Evolutionary conservation across 495 filamentous ascomycete genomes (phyloP).

Genomic region (Aspergillus campestris): DNA sequence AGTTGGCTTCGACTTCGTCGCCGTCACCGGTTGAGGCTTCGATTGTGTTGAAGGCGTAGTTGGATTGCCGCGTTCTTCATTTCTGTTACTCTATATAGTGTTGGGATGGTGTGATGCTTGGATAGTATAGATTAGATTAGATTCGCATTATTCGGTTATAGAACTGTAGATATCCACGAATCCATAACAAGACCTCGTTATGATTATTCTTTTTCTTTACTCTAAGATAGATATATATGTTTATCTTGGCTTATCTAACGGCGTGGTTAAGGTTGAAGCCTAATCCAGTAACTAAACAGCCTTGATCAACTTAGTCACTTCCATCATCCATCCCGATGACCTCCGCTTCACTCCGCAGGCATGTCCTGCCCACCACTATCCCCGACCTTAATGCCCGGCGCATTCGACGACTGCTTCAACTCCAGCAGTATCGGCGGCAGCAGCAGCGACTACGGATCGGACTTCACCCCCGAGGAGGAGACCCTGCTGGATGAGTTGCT

Average conservation of each 20-base stretch:
- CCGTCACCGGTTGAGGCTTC: constrained; percentile 4
- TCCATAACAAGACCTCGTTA: too few species aligned
- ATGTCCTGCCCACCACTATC: constrained; percentile 29
- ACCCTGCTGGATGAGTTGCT: constrained; percentile 40
- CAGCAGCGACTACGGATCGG: constrained; percentile 62
- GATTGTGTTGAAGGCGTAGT: constrained; percentile 21
- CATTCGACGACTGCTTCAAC: constrained; percentile 9
- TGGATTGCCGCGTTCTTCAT: not conserved
- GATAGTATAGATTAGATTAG: too few species aligned
- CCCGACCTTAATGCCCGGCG: constrained; percentile 6
- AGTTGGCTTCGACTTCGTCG: constrained; percentile 14
- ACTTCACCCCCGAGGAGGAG: constrained; percentile 58
- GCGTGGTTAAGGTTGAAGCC: too few species aligned
- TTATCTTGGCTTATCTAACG: too few species aligned
- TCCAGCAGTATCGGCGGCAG: not conserved
- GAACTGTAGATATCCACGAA: too few species aligned
- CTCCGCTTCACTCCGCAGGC: constrained; percentile 19
- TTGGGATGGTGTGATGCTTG: too few species aligned
- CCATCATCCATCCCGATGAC: constrained; percentile 7
- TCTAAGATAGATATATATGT: too few species aligned
- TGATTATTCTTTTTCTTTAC: too few species aligned
- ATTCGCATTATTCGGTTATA: too few species aligned
- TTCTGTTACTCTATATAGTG: not conserved
- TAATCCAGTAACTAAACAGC: not conserved
- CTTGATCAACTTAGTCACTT: too few species aligned